Base-by-base conservation (phyloP, 768 basidiomycete genomes). In the Royoungia palumana region DNA sequence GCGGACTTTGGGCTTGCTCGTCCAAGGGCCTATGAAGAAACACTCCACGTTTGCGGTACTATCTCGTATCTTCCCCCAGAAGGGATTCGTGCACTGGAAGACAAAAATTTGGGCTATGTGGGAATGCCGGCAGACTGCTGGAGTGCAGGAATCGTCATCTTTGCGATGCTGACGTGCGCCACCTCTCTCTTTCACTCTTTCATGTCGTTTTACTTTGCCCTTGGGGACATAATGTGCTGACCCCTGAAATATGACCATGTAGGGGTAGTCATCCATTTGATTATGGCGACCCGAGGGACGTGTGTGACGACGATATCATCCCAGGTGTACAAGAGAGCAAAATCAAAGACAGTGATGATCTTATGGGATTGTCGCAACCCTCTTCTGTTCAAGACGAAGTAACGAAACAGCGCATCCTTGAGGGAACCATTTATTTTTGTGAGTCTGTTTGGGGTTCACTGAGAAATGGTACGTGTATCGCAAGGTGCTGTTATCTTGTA, bases 121-220 rank as follows among this genome's bases (percentile, higher is more conserved):
- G 88, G 88, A 17, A 85, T 91, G 84, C 87, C 89, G n/a, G 78
- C 89, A 3, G 90, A 93, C 65, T 92, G 89, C 59, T 93, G 90
- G 90, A 90, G 89, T 56, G 79, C 85, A 12, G 90, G 90, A 6
- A 78, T 91, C 6, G 82, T 88, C 44, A 68, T 92, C 44, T 91
- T 84, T 54, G 82, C 89, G 47, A 92, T 92, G 88, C 72, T 93
- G 41, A 78, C 80, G 90, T 92, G 70, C 51, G 87, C 76, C 35
- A 44, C 36, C 45, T 43, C 30, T 32, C 25, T 52, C n/a, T 7
- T 24, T 28, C 12, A 25, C 8, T 25, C 24, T 8, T 34, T 38
- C 30, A 28, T 25, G 4, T 24, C 21, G n/a, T 20, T 55, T 35
- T 27, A 13, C 27, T 10, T 27, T 25, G 30, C 25, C 25, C 5